A percentile compares a stretch with the other conserved stretches of the same genome.
Evolutionary conservation across 139 green algal genomes (phyloP).

Genomic region (Zygnema cylindricum): DNA sequence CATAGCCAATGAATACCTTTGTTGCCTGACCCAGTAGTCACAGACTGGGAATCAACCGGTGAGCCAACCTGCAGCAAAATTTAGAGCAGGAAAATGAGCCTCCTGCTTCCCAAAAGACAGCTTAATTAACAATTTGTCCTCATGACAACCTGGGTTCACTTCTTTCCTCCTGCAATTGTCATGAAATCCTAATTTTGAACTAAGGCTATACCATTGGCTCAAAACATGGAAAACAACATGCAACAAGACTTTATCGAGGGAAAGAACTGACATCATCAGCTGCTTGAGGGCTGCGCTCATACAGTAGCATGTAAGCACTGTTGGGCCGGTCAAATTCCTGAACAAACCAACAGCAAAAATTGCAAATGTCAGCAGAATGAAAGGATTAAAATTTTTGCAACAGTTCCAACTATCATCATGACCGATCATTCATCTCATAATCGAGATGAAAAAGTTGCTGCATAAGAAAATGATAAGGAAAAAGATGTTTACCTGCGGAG

Average conservation of each 20-base stretch:
- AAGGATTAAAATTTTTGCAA: slow-evolving; percentile 4
- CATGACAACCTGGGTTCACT: no score
- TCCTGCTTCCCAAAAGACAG: no score
- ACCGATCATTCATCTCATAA: neutral
- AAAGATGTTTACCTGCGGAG: slow-evolving; percentile 24
- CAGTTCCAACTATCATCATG: neutral
- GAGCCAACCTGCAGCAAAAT: neutral
- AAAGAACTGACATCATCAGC: slow-evolving; percentile 5
- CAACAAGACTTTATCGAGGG: neutral
- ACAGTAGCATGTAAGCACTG: slow-evolving; percentile 95
- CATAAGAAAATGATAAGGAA: no score
- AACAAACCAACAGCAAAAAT: neutral
- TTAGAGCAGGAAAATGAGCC: neutral
- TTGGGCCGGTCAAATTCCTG: slow-evolving; percentile 81
- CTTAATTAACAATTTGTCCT: no score
- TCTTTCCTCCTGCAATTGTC: no score
- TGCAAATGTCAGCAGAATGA: neutral
- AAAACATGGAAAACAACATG: neutral
- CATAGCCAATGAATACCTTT: no score
- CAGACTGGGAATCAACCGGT: neutral
- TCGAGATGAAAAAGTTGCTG: neutral
- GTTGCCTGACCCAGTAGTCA: neutral
- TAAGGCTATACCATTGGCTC: neutral
- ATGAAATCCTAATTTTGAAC: no score
- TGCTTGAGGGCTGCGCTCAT: slow-evolving; percentile 70